Evolutionary conservation across 108 stramenopile genomes (phyloP).

Genomic region (Nitzschia sp.): DNA sequence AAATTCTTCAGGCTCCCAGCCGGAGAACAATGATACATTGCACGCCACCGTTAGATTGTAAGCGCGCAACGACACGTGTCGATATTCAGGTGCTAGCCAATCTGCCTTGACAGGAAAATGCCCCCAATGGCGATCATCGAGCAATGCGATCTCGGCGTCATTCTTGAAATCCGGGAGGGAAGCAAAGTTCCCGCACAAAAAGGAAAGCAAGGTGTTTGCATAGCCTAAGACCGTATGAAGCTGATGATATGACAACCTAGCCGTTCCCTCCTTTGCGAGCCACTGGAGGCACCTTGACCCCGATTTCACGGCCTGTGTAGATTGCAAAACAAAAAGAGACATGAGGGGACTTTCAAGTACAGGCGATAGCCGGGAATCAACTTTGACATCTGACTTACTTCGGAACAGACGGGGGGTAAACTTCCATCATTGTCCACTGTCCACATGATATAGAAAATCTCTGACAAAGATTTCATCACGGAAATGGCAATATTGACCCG

Average conservation of each 20-base stretch:
- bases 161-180: slow-evolving; percentile 3
- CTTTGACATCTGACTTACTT: slow-evolving; percentile 24
- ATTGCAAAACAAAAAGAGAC: neutral
- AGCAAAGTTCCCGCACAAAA: slow-evolving; percentile 2
- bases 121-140: slow-evolving; percentile 6
- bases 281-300: neutral
- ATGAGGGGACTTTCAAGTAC: neutral
- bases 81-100: slow-evolving; percentile 47
- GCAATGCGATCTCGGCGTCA: neutral
- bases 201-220: slow-evolving; percentile 17
- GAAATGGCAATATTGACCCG: slow-evolving; percentile 3
- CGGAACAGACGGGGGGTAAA: slow-evolving; percentile 22
- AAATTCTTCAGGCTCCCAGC: slow-evolving; percentile 80
- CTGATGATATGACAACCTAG: slow-evolving; percentile 1
- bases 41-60: slow-evolving; percentile 76
- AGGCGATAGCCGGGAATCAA: neutral
- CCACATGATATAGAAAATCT: slow-evolving; percentile 25
- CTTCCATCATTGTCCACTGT: slow-evolving; percentile 26
- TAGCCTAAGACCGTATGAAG: slow-evolving; percentile 12
- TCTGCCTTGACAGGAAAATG: slow-evolving; percentile 39
- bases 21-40: slow-evolving; percentile 80
- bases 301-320: neutral
- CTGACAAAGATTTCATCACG: slow-evolving; percentile 5
- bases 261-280: neutral
- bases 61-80: slow-evolving; percentile 49